Base-by-base conservation (phyloP, 139 green algal species). In the Limnomonas spitsbergensis region DNA sequence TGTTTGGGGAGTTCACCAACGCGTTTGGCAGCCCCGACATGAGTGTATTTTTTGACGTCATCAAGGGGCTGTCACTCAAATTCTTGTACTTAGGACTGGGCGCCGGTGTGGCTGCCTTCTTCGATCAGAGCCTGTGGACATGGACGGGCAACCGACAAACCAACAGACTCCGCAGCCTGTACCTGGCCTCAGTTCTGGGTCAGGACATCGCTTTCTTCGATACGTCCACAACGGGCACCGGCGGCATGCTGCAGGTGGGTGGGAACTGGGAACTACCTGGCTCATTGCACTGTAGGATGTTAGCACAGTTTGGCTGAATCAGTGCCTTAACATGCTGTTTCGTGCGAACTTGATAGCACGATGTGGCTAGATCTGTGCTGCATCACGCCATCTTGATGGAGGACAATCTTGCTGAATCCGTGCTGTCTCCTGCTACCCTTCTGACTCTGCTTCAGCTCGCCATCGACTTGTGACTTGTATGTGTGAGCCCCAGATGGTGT, bases 171-270 rank as follows among this genome's bases (percentile, higher is more conserved):
- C 61, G 61, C 6, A 20, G 6, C 6, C 24, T 38, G 69, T 75
- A 75, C 36, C 35, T 75, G 34, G 69, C 69, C 4, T 42, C 34
- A 4, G 69, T 75, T 42, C 34, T 75, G 14, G 34, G 34, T 42
- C 69, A 75, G 26, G 69, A 75, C 14, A 75, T 75, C 35, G 34
- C 31, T 47, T 75, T 53, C 34, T 75, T 75, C 24, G 69, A 75
- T 53, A 34, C 34, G 34, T 34, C n/a, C 34, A 24, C 69, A 20
- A 75, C 34, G 14, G 47, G 47, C 20, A 61, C 47, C 47, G 47
- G 47, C 14, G 47, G 47, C 47, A 61, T 61, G 47, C 47, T 61
- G 14, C 47, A 61, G 47, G 47, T 61, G 47, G 14, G 47, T 29
- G 47, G 20, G n/a, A 9, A 56, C 47, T 56, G 47, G 47, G 9